These are phyloP conservation scores for Penicillium malachiteum DNA, from an alignment of 495 filamentous ascomycete genomes.

Conservation along the genomic window DNA sequence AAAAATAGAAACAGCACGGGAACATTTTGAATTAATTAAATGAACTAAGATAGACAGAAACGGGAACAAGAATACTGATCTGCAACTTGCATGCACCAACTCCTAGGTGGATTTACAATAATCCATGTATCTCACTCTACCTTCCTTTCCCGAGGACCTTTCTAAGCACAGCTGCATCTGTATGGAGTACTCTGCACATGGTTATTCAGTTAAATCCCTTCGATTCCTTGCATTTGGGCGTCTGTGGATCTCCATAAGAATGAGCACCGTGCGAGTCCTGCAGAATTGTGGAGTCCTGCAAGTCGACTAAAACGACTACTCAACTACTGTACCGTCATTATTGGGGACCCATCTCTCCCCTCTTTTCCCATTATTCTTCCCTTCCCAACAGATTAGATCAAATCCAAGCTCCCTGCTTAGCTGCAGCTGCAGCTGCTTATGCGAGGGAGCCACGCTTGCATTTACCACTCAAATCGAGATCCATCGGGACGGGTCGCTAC, in stretches of 20 bases:
- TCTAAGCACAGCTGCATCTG: too few species aligned
- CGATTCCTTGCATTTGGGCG: slow-evolving; percentile 1
- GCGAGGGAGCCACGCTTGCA: background rate
- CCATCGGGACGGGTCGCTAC: background rate
- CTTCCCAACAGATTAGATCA: background rate
- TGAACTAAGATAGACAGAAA: background rate
- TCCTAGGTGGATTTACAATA: background rate
- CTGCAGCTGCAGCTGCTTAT: background rate
- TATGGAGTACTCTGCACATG: background rate
- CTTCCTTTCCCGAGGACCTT: background rate
- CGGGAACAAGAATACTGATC: background rate
- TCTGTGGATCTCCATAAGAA: slow-evolving; percentile 4
- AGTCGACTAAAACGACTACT: slow-evolving; percentile 4
- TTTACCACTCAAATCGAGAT: background rate
- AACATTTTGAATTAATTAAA: background rate
- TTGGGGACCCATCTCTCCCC: background rate
- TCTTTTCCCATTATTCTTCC: background rate
- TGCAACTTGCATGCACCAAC: background rate
- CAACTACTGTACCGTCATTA: background rate
- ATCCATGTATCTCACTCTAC: background rate
- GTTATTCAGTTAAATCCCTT: background rate
- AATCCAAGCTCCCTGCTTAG: background rate
- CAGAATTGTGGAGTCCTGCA: slow-evolving; percentile 20
- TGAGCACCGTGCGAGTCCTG: slow-evolving; percentile 7
- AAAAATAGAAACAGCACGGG: background rate